These are phyloP conservation scores for Casuarina cunninghamiana DNA, from an alignment of 306 rosid species.

Conservation along the genomic window DNA sequence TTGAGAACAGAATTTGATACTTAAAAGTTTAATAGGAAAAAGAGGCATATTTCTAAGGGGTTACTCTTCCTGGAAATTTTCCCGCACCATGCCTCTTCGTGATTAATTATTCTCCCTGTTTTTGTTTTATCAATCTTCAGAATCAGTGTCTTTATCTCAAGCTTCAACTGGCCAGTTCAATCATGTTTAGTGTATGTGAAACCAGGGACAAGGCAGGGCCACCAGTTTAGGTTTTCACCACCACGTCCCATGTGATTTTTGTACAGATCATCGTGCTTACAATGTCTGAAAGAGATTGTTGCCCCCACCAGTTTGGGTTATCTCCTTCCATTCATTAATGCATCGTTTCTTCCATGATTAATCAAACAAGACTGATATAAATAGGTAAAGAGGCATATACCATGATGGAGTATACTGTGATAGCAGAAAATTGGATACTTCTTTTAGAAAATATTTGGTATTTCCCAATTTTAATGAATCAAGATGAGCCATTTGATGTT, in stretches of 20 bases:
- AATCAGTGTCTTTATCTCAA: not conserved
- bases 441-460: not conserved
- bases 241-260: constrained; percentile 1
- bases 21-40: not conserved
- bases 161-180: not conserved
- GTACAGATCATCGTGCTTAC: not conserved
- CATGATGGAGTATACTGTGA: not conserved
- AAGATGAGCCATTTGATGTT: constrained; percentile 3
- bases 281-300: not conserved
- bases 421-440: not conserved
- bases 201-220: constrained; percentile 10
- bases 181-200: constrained; percentile 2
- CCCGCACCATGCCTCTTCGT: not conserved
- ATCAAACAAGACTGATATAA: not conserved
- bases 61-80: not conserved
- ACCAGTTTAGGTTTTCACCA: not conserved
- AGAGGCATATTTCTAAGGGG: not conserved
- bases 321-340: not conserved
- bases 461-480: not conserved
- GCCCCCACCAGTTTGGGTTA: constrained; percentile 3
- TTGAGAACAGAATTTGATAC: not conserved
- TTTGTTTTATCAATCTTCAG: not conserved
- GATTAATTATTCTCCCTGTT: not conserved
- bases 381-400: not conserved
- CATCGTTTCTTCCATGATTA: constrained; percentile 2